Conservation (phyloP, 176 grass and related monocot species). For the Eragrostis nindensis region DNA sequence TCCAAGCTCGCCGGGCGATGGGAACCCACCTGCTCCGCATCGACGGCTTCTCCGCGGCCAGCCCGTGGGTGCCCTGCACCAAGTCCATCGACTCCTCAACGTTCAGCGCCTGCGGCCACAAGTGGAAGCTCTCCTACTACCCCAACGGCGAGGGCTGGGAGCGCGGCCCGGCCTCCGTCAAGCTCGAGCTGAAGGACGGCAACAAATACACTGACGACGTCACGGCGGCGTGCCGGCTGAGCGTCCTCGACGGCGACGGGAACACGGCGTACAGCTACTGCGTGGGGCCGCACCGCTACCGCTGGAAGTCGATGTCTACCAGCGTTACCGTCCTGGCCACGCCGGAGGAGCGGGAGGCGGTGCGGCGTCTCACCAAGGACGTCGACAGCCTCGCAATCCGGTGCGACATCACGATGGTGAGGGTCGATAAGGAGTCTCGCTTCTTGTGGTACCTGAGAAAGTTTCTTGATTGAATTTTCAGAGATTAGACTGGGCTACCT, state of each 20-base stretch:
- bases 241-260: background rate
- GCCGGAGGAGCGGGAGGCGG: background rate
- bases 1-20: no score
- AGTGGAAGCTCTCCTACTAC: background rate
- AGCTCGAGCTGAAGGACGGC: background rate
- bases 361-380: background rate
- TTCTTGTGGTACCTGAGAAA: background rate
- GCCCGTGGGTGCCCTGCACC: background rate
- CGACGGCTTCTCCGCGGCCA: background rate
- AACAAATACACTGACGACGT: fast-evolving
- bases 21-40: background rate
- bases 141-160: background rate
- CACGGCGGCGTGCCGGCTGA: background rate
- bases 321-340: no score
- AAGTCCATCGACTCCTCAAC: background rate
- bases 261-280: background rate
- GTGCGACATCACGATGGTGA: background rate
- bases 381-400: background rate
- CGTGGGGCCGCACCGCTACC: background rate
- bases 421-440: background rate
- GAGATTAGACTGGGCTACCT: background rate
- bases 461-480: background rate
- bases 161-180: background rate
- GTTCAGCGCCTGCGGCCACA: background rate
- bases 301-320: no score